Conservation (phyloP, 176 grass and related monocot genomes). For the Oryza glaberrima region DNA sequence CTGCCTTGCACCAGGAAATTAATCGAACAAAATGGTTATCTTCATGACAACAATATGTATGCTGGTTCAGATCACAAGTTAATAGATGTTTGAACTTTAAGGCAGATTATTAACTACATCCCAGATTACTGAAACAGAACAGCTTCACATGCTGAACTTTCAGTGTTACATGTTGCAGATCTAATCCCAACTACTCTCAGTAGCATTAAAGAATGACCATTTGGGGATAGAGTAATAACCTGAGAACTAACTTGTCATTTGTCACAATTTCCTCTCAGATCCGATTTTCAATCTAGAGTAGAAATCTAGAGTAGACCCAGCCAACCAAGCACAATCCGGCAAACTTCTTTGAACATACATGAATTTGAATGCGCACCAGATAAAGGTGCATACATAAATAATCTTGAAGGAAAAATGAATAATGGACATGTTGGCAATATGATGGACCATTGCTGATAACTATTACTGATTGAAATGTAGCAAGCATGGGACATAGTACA, state of each 20-base stretch:
- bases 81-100: neutral
- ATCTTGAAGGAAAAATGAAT: neutral
- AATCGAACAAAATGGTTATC: neutral
- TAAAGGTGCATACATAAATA: neutral
- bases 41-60: neutral
- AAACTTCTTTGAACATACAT: neutral
- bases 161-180: neutral
- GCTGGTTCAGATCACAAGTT: neutral
- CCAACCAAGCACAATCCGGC: neutral
- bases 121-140: neutral
- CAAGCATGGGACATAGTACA: conserved; percentile 49
- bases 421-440: conserved; percentile 24
- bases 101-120: neutral
- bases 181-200: neutral
- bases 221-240: neutral
- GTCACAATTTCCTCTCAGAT: neutral
- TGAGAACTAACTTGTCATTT: neutral
- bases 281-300: neutral
- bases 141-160: conserved; percentile 7
- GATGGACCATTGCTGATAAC: conserved; percentile 57
- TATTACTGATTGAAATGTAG: conserved; percentile 58
- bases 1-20: neutral
- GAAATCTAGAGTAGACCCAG: neutral
- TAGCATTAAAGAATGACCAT: neutral
- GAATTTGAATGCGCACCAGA: neutral